Percentiles rank a stretch among this genome's conserved stretches.
Evolutionary conservation across 2,329 filamentous ascomycete genomes (phyloP).

Genomic region (Colletotrichum scovillei): DNA sequence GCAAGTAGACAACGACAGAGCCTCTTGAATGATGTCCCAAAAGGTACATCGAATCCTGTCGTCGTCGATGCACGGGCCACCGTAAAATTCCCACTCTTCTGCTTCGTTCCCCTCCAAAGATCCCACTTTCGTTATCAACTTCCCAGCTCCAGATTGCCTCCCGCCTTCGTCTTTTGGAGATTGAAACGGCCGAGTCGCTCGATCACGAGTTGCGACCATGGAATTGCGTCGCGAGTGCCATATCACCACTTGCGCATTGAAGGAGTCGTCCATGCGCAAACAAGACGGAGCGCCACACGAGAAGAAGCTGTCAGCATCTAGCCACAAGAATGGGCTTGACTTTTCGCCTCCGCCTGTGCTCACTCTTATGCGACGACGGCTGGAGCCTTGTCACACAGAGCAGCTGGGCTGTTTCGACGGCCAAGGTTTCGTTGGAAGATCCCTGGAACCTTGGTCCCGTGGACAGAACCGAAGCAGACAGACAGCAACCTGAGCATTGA

Average conservation of each 20-base stretch:
- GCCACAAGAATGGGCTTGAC: neutral
- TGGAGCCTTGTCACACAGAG: conserved; percentile 12
- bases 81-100: conserved; percentile 16
- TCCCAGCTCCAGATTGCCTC: conserved; percentile 13
- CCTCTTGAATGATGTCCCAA: neutral
- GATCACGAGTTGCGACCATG: neutral
- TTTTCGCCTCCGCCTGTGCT: conserved; percentile 20
- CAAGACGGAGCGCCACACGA: neutral
- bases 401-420: conserved; percentile 22
- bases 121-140: conserved; percentile 31
- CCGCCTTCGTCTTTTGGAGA: neutral
- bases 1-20: neutral
- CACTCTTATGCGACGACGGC: conserved; percentile 3
- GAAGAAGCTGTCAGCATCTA: neutral
- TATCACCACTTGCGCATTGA: neutral
- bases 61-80: conserved; percentile 14
- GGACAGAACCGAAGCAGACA: conserved; percentile 16
- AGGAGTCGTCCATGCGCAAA: neutral
- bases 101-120: conserved; percentile 6
- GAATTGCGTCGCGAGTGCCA: neutral
- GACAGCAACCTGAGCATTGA: conserved; percentile 10
- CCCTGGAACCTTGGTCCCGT: conserved; percentile 25
- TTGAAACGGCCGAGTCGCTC: neutral
- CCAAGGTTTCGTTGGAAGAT: conserved; percentile 28
- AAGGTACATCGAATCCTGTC: neutral